Evolutionary conservation across 345 rosid genomes (phyloP), one percentile per base, ranked within the genome.

Genomic region (Hibiscus mutabilis): DNA sequence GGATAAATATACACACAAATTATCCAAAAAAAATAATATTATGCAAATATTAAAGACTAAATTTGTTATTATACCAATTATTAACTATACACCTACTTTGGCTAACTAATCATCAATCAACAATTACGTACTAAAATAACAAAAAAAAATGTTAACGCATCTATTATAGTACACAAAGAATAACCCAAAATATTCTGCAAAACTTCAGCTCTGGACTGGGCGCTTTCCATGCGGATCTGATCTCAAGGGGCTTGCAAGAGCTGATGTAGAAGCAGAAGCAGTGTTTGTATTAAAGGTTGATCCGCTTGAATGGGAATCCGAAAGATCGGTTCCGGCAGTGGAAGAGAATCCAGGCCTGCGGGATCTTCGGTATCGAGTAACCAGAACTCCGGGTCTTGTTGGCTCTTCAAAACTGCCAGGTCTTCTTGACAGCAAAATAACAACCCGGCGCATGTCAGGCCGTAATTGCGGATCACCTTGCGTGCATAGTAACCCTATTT

Each of bases 401-500:
- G 90, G 95, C 71, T 85, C 97, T 21, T 86, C 89, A 58, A 91
- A 72, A 73, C 19, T 63, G 61, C 86, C 80, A 0, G 88, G 86
- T 80, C 77, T 90, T 84, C 78, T 88, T 4, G 97, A 89, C 55
- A 92, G 84, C 84, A 87, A 62, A 55, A 89, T 68, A 42, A 86
- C 90, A 0, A 96, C 86, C 2, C 94, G 86, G 25, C 79, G 61
- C 96, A 96, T 91, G 0, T 29, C 8, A 0, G 99, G 99, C 60
- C 99, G 86, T 27, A 73, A 13, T 10, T 81, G 80, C 0, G 97
- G 97, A 58, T 96, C 96, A 2, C 91, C 86, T 76, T 92, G 99
- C 0, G 86, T 84, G 83, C 99, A 96, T 29, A 96, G 82, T 33
- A 96, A 78, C 15, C 93, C 98, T 3, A 96, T 79, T 53, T 89